Evolutionary conservation across 768 basidiomycete genomes (phyloP).

Genomic region (Xerocomus brunneocitrinus): DNA sequence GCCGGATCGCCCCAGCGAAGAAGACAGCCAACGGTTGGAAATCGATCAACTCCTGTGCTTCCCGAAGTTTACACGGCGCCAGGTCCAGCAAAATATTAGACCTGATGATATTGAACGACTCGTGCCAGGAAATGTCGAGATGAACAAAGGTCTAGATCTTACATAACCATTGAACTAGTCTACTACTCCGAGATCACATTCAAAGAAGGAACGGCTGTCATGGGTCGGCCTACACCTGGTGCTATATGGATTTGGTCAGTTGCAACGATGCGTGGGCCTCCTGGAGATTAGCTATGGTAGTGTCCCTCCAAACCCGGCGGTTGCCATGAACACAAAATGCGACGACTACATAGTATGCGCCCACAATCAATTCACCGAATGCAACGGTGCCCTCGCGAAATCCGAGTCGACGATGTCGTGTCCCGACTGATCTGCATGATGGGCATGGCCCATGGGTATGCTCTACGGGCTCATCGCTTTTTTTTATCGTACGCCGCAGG

Average conservation of each 20-base stretch:
- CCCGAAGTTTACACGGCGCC: not conserved
- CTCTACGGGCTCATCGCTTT: not conserved
- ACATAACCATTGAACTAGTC: not conserved
- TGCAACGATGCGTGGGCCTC: no score
- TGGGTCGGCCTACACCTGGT: no score
- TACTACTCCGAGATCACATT: no score
- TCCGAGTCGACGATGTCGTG: no score
- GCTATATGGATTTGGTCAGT: no score
- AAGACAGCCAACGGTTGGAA: no score
- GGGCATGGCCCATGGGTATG: no score
- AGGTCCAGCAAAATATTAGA: not conserved
- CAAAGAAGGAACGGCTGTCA: no score
- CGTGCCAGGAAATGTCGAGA: no score
- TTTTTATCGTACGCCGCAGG: slow-evolving; percentile 14
- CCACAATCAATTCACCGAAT: not conserved
- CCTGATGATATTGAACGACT: no score
- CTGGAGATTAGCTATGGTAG: not conserved
- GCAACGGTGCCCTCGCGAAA: not conserved
- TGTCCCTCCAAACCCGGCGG: not conserved
- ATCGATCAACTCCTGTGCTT: not conserved
- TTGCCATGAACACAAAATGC: slow-evolving; percentile 11
- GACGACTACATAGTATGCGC: slow-evolving; percentile 7
- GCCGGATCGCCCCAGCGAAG: not conserved
- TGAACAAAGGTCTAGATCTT: no score
- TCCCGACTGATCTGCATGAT: no score